A percentile compares a stretch with the other conserved stretches of the same genome.
Evolutionary conservation across 1,284 basidiomycete species (phyloP).

Genomic region (Marasmius fiardii): DNA sequence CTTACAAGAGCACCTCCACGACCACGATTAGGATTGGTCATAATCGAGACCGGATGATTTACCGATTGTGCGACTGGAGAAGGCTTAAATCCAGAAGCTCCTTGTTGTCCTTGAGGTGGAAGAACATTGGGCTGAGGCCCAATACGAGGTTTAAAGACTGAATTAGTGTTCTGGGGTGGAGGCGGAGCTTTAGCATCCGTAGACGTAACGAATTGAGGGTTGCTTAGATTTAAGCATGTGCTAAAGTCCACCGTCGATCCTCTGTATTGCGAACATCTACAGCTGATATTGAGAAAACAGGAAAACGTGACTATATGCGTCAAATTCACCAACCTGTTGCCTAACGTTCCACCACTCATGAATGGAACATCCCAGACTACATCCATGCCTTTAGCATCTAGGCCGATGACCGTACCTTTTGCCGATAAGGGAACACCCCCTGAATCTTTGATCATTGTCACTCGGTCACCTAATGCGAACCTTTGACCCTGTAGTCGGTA

Average conservation of each 20-base stretch:
- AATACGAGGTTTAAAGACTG: slow-evolving; percentile 62
- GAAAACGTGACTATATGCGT: slow-evolving; percentile 1
- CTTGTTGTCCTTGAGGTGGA: slow-evolving; percentile 45
- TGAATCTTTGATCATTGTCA: slow-evolving; percentile 93
- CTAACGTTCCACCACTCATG: slow-evolving; percentile 87
- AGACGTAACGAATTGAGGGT: slow-evolving; percentile 77
- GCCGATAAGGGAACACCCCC: slow-evolving; percentile 91
- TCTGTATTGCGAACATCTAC: slow-evolving; percentile 85
- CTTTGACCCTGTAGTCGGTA: slow-evolving; percentile 89
- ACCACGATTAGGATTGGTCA: slow-evolving; percentile 71
- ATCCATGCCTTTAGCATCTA: slow-evolving; percentile 87
- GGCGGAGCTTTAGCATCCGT: slow-evolving; percentile 54
- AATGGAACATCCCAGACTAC: slow-evolving; percentile 97
- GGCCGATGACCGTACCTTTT: slow-evolving; percentile 92
- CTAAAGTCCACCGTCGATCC: slow-evolving; percentile 84
- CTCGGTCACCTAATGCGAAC: slow-evolving; percentile 94
- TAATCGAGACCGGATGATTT: slow-evolving; percentile 44
- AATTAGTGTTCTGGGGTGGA: slow-evolving; percentile 35
- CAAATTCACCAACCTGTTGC: slow-evolving; percentile 60
- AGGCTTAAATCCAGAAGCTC: slow-evolving; percentile 60
- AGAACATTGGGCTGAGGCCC: slow-evolving; percentile 64
- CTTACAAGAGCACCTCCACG: slow-evolving; percentile 21
- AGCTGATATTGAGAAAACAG: neutral
- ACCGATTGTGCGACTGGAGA: slow-evolving; percentile 29
- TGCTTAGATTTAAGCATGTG: slow-evolving; percentile 81